These are phyloP conservation scores for Ganoderma lucidum DNA, from an alignment of 1,284 basidiomycete species.

Conservation along the genomic window DNA sequence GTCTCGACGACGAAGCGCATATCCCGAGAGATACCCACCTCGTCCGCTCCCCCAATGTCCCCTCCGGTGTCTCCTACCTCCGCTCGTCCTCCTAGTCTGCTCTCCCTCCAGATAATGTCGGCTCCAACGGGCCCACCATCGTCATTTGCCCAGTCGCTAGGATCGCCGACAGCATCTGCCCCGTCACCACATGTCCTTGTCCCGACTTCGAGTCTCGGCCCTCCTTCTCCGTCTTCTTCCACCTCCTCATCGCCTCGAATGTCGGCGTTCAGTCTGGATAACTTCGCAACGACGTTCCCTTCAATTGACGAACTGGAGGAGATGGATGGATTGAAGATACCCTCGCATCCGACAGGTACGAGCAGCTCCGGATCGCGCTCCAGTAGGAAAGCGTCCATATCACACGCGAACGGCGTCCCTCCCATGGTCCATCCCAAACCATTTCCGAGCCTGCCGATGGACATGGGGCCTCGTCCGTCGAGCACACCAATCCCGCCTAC, in stretches of 20 bases:
- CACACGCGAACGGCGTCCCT: constrained; percentile 27
- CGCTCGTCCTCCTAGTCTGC: constrained; percentile 29
- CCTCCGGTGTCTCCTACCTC: constrained; percentile 24
- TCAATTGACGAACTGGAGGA: constrained; percentile 80
- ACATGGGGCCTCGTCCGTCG: constrained; percentile 65
- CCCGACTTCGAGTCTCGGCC: constrained; percentile 70
- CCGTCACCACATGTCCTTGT: constrained; percentile 64
- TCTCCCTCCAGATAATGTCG: constrained; percentile 41
- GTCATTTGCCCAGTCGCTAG: constrained; percentile 39
- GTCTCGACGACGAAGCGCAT: constrained; percentile 57
- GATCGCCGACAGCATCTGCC: constrained; percentile 40
- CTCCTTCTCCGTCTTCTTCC: constrained; percentile 74
- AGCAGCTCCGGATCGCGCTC: constrained; percentile 38
- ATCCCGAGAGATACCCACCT: constrained; percentile 51
- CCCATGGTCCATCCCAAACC: constrained; percentile 42
- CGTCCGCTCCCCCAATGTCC: constrained; percentile 28
- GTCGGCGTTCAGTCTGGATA: constrained; percentile 51
- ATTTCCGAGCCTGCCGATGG: constrained; percentile 61
- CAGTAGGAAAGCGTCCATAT: constrained; percentile 21
- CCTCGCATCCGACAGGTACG: constrained; percentile 51
- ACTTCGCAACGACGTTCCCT: constrained; percentile 71
- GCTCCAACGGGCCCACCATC: constrained; percentile 39
- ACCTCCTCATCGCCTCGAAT: constrained; percentile 47
- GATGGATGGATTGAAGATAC: constrained; percentile 53
- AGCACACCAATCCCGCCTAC: constrained; percentile 76